Base-by-base conservation (phyloP, 257 asterid species). In the Leptodermis oblonga region DNA sequence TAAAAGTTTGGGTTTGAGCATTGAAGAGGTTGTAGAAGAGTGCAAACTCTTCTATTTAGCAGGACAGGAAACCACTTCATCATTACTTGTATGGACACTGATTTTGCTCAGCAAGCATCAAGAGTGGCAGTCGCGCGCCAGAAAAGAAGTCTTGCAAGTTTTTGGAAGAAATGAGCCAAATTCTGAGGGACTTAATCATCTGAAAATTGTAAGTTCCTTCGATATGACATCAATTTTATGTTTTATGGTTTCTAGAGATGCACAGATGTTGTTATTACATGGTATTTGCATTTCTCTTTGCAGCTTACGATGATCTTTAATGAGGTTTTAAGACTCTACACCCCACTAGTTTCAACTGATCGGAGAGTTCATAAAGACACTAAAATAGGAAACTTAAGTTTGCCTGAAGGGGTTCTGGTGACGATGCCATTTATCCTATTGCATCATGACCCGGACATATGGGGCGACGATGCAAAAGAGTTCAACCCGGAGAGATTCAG, bases 391-490 rank as follows among this genome's bases (percentile, higher is more conserved):
- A 43, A 70, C 9, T 12, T 70, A 42, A 7, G 2, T n/a, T 62
- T 76, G 20, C 76, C 80, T 0, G 65, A 62, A 4, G 73, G 39
- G 49, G 55, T 70, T 52, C 13, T 28, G 49, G 37, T 76, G 7
- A 0, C n/a, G n/a, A 12, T 76, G 34, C 80, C 76, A 10, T 0
- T 56, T 33, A 30, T 71, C 1, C 53, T 70, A 3, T 2, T 76
- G 5, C 80, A 76, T 23, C 65, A 65, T 22, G 58, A 51, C 28
- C 12, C 58, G 0, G 8, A 51, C 1, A 20, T 51, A 20, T 51
- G 58, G 58, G 80, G 80, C 26, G 76, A 70, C 25, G 73, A 76
- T 30, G 73, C 73, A 2, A 76, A 76, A 3, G 80, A 76, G 65
- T 76, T n/a, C n/a, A n/a, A n/a, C n/a, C n/a, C n/a, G n/a, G n/a